A percentile compares a stretch with the other conserved stretches of the same genome.
Evolutionary conservation across 169 alveolate genomes (phyloP).

Genomic region (Plasmodium ovale): DNA sequence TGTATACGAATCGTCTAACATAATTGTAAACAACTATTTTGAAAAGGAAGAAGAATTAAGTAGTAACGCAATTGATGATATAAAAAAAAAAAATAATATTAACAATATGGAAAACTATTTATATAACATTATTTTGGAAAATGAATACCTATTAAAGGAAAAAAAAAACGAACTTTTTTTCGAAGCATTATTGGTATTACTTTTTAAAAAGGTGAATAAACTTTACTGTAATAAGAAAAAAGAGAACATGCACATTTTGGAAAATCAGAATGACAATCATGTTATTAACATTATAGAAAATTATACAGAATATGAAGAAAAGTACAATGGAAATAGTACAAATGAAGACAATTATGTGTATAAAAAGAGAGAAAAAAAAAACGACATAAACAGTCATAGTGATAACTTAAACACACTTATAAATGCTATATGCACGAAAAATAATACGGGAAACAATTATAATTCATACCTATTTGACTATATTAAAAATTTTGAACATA

Average conservation of each 20-base stretch:
- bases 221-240: background rate
- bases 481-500: constrained; percentile 33
- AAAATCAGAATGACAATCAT: constrained; percentile 39
- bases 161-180: constrained; percentile 24
- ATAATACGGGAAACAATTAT: constrained; percentile 7
- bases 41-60: constrained; percentile 37
- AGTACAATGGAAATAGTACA: background rate
- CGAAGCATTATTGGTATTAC: constrained; percentile 47
- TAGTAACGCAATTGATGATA: constrained; percentile 16
- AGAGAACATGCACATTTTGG: background rate
- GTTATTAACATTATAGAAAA: constrained; percentile 40
- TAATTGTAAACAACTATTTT: constrained; percentile 46
- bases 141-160: constrained; percentile 31
- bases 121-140: constrained; percentile 26
- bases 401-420: constrained; percentile 16
- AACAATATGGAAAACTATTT: constrained; percentile 32
- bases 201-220: constrained; percentile 25
- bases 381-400: background rate
- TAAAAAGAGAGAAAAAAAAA: constrained; percentile 12
- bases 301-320: background rate
- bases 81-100: constrained; percentile 57
- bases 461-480: constrained; percentile 39
- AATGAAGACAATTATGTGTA: constrained; percentile 12
- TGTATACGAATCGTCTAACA: constrained; percentile 45
- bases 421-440: background rate